Evolutionary conservation across 2,329 filamentous ascomycete genomes (phyloP), one percentile per base, ranked within the genome.

Genomic region (Phyllosticta citriasiana): DNA sequence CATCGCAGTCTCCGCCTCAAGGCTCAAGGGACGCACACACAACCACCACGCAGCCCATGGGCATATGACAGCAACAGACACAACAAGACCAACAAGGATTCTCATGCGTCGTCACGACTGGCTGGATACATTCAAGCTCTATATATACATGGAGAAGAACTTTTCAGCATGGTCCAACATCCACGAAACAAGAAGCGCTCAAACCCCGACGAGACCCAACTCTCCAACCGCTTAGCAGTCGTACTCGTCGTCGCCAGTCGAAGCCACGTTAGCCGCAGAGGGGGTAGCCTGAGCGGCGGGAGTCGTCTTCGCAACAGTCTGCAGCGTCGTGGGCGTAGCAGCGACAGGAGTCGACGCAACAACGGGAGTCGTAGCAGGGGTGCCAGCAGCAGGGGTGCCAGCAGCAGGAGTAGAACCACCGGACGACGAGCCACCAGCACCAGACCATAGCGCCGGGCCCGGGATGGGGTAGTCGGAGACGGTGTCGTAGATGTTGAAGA

Each of bases 401-500:
- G 33, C 33, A 10, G 33, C 33, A 40, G 33, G 33, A n/a, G 40
- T 47, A 16, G 40, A 47, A n/a, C 14, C 40, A n/a, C 40, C 14
- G 12, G 40, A 47, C 3, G 40, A 47, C 6, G 40, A 47, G n/a
- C 40, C 50, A 9, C 27, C 55, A 47, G 59, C 30, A 47, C 54
- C 55, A 19, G 50, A 53, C 59, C 59, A 61, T 24, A 61, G 59
- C n/a, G 27, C 55, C 25, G 59, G 59, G 47, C 59, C 59, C 22
- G 59, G 59, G 59, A 61, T 52, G 47, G 59, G 47, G 59, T 61
- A 61, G 24, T 12, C 16, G 47, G 51, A 47, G 50, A 61, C 22
- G 30, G 52, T 53, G 27, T 54, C 59, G 50, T 61, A 61, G 54
- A 61, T 61, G 59, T 61, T 61, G 54, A 61, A 61, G 50, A 61